phyloP scores from a whole-genome alignment of 2,329 filamentous ascomycete genomes.

The Ceratocystis albifundus region DNA sequence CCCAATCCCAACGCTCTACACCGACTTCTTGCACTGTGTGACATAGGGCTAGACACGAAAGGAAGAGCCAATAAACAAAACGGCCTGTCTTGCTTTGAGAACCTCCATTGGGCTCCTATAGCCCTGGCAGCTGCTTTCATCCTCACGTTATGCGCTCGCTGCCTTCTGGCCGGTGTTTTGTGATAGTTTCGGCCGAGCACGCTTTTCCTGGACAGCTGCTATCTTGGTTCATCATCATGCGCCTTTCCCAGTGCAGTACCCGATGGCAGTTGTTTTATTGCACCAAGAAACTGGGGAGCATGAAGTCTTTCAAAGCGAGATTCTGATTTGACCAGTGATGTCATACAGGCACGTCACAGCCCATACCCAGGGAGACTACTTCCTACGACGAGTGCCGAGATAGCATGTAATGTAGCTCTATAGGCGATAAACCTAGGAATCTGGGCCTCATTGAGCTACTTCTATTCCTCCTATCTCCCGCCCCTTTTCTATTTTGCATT shows the following conservation, averaged over 20 bases:
- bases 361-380: background rate
- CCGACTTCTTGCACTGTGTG: background rate
- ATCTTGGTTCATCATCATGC: background rate
- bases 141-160: background rate
- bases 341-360: background rate
- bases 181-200: background rate
- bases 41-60: background rate
- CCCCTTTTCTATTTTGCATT: background rate
- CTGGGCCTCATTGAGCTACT: too few relatives aligned
- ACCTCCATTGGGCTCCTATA: background rate
- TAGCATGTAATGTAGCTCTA: background rate
- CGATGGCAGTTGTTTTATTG: background rate
- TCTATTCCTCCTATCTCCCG: background rate
- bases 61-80: background rate
- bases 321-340: background rate
- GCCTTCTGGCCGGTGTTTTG: background rate
- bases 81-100: too few relatives aligned
- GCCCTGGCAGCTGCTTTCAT: background rate
- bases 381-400: background rate
- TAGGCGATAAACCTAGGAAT: too few relatives aligned
- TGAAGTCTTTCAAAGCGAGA: background rate
- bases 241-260: conserved; percentile 4
- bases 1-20: background rate
- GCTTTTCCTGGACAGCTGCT: background rate
- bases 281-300: background rate